Conservation (phyloP, 2,329 filamentous ascomycete species). For the Emmonsiellopsis sp. region DNA sequence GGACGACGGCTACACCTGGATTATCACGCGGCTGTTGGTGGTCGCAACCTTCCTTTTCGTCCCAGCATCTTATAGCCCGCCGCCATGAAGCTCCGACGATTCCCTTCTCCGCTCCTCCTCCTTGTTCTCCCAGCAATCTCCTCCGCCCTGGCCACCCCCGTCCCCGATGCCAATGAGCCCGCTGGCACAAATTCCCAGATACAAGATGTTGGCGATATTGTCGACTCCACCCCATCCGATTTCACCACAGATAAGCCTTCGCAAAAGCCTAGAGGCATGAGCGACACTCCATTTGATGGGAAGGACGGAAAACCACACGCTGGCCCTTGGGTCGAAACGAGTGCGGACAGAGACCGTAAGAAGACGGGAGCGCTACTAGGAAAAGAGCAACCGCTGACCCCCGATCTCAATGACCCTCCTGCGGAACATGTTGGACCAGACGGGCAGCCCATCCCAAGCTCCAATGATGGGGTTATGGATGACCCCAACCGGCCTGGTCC, state of each 20-base stretch:
- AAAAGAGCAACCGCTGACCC: constrained; percentile 15
- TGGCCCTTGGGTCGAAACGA: constrained; percentile 57
- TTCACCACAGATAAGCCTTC: not conserved
- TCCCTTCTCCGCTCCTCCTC: constrained; percentile 9
- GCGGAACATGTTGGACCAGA: constrained; percentile 31
- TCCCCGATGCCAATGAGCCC: not conserved
- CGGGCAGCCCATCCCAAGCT: constrained; percentile 39
- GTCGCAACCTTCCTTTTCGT: not conserved
- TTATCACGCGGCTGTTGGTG: no score
- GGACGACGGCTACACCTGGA: not conserved
- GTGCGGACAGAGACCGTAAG: constrained; percentile 38
- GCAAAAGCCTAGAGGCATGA: constrained; percentile 3
- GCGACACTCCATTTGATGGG: constrained; percentile 78
- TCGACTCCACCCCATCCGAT: not conserved
- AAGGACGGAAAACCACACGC: constrained; percentile 88
- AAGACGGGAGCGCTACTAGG: constrained; percentile 23
- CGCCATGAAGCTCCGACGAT: constrained; percentile 9
- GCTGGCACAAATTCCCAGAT: not conserved
- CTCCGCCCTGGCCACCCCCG: constrained; percentile 6
- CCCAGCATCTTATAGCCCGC: not conserved
- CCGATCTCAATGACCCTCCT: constrained; percentile 17
- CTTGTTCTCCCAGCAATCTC: constrained; percentile 10
- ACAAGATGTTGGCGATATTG: not conserved
- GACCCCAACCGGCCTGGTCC: constrained; percentile 67
- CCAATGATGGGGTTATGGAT: constrained; percentile 80